Evolutionary conservation across 495 filamentous ascomycete genomes (phyloP).

Genomic region (Daldinia loculata): DNA sequence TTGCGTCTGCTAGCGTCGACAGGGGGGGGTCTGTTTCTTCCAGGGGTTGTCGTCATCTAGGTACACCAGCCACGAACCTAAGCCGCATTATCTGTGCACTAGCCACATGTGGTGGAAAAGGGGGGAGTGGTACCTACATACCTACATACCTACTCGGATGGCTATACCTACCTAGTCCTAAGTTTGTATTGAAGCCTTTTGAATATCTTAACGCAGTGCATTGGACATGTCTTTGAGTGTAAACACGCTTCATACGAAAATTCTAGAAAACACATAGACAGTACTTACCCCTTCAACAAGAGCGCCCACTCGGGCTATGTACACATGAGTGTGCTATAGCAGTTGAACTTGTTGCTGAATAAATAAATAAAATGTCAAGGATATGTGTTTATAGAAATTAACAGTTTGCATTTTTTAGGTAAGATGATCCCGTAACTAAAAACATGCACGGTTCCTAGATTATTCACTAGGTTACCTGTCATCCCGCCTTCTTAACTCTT

Average conservation of each 20-base stretch:
- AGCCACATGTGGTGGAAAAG: neutral
- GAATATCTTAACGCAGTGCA: no score
- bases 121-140: neutral
- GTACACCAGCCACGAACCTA: neutral
- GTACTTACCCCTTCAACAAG: no score
- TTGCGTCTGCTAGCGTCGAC: constrained; percentile 11
- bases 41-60: constrained; percentile 19
- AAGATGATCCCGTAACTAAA: neutral
- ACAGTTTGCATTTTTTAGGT: no score
- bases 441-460: neutral
- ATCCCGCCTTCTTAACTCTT: neutral
- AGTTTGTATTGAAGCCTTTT: no score
- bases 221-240: neutral
- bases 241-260: neutral
- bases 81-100: neutral
- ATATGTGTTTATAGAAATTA: no score
- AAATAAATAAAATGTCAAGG: no score
- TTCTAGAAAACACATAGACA: neutral
- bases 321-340: no score
- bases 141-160: no score
- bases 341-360: no score
- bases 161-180: no score
- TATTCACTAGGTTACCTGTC: neutral
- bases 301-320: no score
- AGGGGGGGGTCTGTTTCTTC: neutral